Evolutionary conservation across 306 rosid genomes (phyloP).

Genomic region (Rosa persica): DNA sequence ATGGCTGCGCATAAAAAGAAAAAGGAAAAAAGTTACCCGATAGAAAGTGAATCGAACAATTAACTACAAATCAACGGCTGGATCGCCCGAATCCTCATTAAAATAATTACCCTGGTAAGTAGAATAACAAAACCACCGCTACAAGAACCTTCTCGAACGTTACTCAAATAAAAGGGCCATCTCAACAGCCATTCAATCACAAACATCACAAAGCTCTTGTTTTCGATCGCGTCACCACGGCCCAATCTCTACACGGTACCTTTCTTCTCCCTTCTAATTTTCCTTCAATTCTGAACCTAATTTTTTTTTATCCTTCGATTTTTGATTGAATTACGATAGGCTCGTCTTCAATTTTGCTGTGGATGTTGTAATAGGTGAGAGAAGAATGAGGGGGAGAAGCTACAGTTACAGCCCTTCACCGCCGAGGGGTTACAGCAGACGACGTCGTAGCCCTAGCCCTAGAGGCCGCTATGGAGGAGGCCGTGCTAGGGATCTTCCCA

Average conservation of each 20-base stretch:
- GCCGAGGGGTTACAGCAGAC: slow-evolving; percentile 56
- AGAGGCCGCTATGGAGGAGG: slow-evolving; percentile 50
- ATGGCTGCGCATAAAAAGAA: too few species aligned
- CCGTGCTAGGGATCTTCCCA: slow-evolving; percentile 59
- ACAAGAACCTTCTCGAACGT: background rate
- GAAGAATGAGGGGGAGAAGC: slow-evolving; percentile 77
- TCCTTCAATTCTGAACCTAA: background rate
- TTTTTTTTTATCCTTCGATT: background rate
- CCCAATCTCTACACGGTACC: background rate
- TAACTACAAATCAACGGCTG: background rate
- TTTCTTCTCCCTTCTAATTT: background rate
- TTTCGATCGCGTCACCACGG: background rate
- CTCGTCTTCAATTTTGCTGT: background rate
- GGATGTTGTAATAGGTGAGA: slow-evolving; percentile 22
- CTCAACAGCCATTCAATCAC: background rate
- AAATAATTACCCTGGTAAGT: background rate
- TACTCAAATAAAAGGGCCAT: background rate
- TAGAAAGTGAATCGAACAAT: too few species aligned
- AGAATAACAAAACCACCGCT: background rate
- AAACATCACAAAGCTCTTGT: background rate
- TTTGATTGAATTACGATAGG: background rate
- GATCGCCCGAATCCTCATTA: background rate
- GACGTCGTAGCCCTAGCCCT: slow-evolving; percentile 68
- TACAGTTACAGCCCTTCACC: slow-evolving; percentile 82
- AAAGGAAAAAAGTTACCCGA: too few species aligned